phyloP scores from a whole-genome alignment of 2,329 filamentous ascomycete genomes.

The Pseudocercospora macadamiae region DNA sequence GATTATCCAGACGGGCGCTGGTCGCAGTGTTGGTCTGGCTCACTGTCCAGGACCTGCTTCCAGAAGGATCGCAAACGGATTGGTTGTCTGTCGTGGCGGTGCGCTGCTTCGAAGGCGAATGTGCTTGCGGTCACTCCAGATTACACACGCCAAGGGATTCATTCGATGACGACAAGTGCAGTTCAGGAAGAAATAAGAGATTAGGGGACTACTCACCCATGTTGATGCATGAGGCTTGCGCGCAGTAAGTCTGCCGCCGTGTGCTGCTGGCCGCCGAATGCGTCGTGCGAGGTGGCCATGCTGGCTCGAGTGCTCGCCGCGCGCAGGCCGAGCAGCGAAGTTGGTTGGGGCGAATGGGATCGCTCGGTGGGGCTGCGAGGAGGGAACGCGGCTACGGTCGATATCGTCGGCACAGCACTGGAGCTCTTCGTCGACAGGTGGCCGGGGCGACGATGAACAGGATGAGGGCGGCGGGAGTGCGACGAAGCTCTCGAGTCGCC shows the following conservation, averaged over 20 bases:
- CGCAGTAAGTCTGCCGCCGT: conserved; percentile 61
- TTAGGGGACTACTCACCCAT: conserved; percentile 50
- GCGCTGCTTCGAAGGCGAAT: background rate
- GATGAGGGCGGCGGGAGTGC: conserved; percentile 3
- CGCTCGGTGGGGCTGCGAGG: conserved; percentile 16
- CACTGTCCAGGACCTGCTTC: conserved; percentile 4
- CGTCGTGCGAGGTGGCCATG: conserved; percentile 44
- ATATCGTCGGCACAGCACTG: conserved; percentile 51
- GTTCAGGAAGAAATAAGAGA: conserved; percentile 27
- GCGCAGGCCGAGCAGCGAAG: conserved; percentile 18
- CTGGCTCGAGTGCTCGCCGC: conserved; percentile 37
- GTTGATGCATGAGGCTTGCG: conserved; percentile 55
- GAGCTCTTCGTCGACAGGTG: conserved; percentile 43
- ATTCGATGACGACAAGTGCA: conserved; percentile 19
- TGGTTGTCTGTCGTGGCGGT: conserved; percentile 3
- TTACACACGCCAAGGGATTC: conserved; percentile 17
- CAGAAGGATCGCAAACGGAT: conserved; percentile 4
- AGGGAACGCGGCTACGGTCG: conserved; percentile 26
- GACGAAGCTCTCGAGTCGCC: conserved; percentile 12
- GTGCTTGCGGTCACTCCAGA: background rate
- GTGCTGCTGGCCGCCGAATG: conserved; percentile 36
- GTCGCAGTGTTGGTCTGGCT: background rate
- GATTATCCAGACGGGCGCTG: background rate
- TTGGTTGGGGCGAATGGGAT: conserved; percentile 19
- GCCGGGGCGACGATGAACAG: conserved; percentile 28